Evolutionary conservation across 345 rosid genomes (phyloP).

Genomic region (Punica granatum): DNA sequence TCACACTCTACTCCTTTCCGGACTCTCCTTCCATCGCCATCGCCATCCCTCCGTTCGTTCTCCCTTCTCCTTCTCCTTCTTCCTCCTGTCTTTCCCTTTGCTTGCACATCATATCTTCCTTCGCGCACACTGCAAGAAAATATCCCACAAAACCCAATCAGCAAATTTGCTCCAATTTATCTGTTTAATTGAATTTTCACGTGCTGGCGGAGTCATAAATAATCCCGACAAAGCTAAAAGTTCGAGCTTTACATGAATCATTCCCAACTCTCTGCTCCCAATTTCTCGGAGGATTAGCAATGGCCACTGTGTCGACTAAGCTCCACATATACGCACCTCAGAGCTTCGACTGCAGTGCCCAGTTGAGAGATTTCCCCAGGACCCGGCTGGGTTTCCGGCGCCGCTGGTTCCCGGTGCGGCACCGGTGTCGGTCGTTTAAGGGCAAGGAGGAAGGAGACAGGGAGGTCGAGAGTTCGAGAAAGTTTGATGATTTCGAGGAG

Average conservation of each 20-base stretch:
- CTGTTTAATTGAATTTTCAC: neutral
- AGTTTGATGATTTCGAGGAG: constrained; percentile 25
- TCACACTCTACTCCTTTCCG: constrained; percentile 41
- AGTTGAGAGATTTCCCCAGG: constrained; percentile 27
- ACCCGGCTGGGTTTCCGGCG: constrained; percentile 20
- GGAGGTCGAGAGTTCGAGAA: constrained; percentile 21
- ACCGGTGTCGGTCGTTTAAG: constrained; percentile 40
- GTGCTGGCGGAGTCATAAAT: neutral
- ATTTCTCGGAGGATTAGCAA: constrained; percentile 8
- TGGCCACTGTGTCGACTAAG: constrained; percentile 45
- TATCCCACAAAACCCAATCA: constrained; percentile 2
- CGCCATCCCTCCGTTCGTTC: neutral
- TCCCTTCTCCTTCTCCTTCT: neutral
- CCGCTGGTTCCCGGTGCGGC: constrained; percentile 20
- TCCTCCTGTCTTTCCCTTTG: neutral
- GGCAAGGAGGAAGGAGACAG: constrained; percentile 44
- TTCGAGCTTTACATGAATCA: constrained; percentile 20
- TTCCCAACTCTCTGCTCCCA: neutral
- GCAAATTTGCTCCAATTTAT: neutral
- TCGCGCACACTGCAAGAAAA: neutral
- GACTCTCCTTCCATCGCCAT: constrained; percentile 7
- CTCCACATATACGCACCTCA: constrained; percentile 40
- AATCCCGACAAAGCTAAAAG: neutral
- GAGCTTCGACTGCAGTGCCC: constrained; percentile 23
- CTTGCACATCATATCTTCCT: neutral